Evolutionary conservation across 345 rosid species (phyloP).

Genomic region (Turnera subulata): DNA sequence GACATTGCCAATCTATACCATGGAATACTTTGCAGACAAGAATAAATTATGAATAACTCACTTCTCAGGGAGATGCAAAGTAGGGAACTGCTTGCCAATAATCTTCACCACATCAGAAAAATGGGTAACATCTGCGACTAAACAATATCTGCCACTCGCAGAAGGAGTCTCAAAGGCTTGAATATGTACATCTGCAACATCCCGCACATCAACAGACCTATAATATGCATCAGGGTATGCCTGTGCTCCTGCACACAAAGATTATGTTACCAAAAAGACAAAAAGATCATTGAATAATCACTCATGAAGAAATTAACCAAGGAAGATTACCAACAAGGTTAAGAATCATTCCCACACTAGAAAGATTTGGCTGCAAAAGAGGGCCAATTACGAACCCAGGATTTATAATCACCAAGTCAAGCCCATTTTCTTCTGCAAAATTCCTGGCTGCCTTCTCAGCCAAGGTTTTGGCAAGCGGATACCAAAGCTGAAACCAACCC

Average conservation of each 20-base stretch:
- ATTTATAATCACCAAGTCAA: constrained; percentile 11
- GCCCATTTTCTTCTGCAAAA: constrained; percentile 17
- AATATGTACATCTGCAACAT: constrained; percentile 10
- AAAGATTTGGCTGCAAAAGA: constrained; percentile 16
- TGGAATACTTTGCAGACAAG: not conserved
- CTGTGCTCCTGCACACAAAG: not conserved
- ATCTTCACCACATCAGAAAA: constrained; percentile 2
- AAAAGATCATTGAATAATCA: too few relatives aligned
- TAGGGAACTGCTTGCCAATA: constrained; percentile 1
- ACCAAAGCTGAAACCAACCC: constrained; percentile 10
- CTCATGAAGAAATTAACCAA: too few relatives aligned
- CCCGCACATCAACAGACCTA: constrained; percentile 6
- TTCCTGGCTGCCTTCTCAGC: constrained; percentile 21
- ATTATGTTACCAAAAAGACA: too few relatives aligned
- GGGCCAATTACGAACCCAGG: constrained; percentile 15
- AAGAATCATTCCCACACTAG: not conserved
- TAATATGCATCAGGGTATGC: not conserved
- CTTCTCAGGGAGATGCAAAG: constrained; percentile 7
- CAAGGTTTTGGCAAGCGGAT: constrained; percentile 9
- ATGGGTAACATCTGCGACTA: not conserved
- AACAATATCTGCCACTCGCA: constrained; percentile 13
- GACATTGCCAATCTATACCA: too few relatives aligned
- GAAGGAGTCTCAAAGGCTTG: constrained; percentile 12
- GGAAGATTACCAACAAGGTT: not conserved
- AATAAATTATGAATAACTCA: not conserved